Conservation (phyloP, 177 flowering plant species). For the Tripterygium wilfordii region DNA sequence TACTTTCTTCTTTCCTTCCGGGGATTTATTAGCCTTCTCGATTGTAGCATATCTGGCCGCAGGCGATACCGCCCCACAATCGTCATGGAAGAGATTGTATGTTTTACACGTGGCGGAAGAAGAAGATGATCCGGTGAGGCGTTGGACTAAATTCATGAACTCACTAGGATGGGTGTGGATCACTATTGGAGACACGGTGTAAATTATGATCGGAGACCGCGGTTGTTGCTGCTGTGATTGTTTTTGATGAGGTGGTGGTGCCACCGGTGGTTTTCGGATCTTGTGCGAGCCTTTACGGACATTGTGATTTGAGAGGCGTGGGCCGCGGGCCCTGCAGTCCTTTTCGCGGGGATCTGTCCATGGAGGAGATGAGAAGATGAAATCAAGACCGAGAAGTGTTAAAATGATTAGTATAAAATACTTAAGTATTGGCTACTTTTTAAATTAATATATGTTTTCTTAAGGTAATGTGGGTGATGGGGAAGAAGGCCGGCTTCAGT, state of each 20-base stretch:
- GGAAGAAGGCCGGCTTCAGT: no score
- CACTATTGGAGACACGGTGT: constrained; percentile 56
- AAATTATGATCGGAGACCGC: constrained; percentile 50
- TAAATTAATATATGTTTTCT: no score
- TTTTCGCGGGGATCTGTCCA: constrained; percentile 32
- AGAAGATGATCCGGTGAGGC: constrained; percentile 41
- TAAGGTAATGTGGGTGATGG: no score
- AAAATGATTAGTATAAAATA: no score
- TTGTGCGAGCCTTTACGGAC: constrained; percentile 60
- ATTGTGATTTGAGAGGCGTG: constrained; percentile 40
- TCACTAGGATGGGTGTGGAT: constrained; percentile 50
- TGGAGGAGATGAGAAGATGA: constrained; percentile 1
- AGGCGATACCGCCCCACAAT: constrained; percentile 36
- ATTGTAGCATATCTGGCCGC: constrained; percentile 50
- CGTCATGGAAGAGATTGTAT: background rate
- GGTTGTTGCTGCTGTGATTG: constrained; percentile 16
- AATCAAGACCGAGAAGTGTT: no score
- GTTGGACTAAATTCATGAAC: constrained; percentile 58
- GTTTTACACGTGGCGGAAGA: background rate
- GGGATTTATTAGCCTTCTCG: constrained; percentile 28
- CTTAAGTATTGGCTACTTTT: no score
- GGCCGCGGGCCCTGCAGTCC: constrained; percentile 70
- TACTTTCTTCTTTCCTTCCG: constrained; percentile 9
- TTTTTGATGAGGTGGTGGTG: constrained; percentile 21
- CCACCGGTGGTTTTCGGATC: constrained; percentile 56